Conservation (phyloP, 2,329 filamentous ascomycete species). For the Neopestalotiopsis sp. region DNA sequence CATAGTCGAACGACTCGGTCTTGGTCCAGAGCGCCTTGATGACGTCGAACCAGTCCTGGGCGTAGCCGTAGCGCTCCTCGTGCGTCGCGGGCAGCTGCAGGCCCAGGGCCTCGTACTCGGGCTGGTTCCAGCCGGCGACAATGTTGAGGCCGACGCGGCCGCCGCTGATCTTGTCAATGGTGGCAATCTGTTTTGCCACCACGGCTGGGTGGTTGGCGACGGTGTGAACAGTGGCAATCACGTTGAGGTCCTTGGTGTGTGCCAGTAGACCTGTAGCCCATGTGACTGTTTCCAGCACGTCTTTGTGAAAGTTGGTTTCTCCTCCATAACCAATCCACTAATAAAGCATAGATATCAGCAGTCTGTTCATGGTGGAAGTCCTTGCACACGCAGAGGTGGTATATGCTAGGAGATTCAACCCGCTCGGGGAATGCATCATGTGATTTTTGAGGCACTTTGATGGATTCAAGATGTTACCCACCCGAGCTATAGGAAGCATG, state of each 20-base stretch:
- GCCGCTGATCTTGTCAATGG: slow-evolving; percentile 57
- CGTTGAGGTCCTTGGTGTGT: slow-evolving; percentile 43
- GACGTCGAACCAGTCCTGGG: slow-evolving; percentile 15
- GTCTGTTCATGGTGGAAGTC: neutral
- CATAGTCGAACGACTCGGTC: slow-evolving; percentile 10
- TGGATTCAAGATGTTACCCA: neutral
- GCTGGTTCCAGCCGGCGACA: slow-evolving; percentile 60
- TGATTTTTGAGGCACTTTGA: neutral
- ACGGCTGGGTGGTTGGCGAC: slow-evolving; percentile 57
- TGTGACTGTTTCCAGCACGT: slow-evolving; percentile 11
- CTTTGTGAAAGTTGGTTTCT: slow-evolving; percentile 15
- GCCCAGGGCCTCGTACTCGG: slow-evolving; percentile 56
- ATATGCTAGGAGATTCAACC: neutral
- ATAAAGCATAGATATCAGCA: neutral
- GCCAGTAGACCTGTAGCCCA: slow-evolving; percentile 11
- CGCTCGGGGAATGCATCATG: neutral
- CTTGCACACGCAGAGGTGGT: neutral
- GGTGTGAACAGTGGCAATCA: slow-evolving; percentile 57
- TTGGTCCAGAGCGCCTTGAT: slow-evolving; percentile 10
- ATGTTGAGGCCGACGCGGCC: slow-evolving; percentile 58
- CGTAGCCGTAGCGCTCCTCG: slow-evolving; percentile 15
- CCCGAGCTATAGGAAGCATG: slow-evolving; percentile 13
- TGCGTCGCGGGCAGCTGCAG: slow-evolving; percentile 11
- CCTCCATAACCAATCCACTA: slow-evolving; percentile 15
- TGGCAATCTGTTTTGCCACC: slow-evolving; percentile 59